Evolutionary conservation across 495 filamentous ascomycete species (phyloP).

Genomic region (Lophiostoma macrostomum): DNA sequence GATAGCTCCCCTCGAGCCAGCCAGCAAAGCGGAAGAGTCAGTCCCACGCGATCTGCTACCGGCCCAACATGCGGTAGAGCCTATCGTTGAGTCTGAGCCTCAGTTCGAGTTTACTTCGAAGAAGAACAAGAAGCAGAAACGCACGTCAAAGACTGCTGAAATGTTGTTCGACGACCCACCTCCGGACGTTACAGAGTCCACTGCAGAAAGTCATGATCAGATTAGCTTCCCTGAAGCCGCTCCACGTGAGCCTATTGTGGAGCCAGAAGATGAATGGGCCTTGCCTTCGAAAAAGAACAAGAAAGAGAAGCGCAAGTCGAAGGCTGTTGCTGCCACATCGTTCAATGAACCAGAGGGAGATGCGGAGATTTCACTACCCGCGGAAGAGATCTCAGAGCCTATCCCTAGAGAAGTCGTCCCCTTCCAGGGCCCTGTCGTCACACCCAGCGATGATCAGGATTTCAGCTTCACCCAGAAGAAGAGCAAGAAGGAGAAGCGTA

Average conservation of each 20-base stretch:
- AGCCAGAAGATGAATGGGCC: slow-evolving; percentile 13
- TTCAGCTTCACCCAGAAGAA: neutral
- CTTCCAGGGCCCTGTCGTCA: no score
- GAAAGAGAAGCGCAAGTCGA: slow-evolving; percentile 30
- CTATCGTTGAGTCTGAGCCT: neutral
- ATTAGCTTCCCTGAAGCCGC: no score
- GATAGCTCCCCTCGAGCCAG: neutral
- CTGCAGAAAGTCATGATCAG: neutral
- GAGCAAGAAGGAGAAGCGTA: slow-evolving; percentile 14
- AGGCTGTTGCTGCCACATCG: slow-evolving; percentile 1
- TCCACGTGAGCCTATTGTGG: no score
- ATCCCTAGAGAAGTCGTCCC: no score
- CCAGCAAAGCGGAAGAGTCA: no score
- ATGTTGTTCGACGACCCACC: neutral
- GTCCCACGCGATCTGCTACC: neutral
- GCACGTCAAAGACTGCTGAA: neutral
- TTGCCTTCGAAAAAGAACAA: slow-evolving; percentile 22
- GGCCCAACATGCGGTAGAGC: no score
- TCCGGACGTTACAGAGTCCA: neutral
- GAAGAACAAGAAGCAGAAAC: slow-evolving; percentile 14
- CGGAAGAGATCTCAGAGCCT: slow-evolving; percentile 4
- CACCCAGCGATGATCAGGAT: no score
- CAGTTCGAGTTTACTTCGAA: slow-evolving; percentile 4
- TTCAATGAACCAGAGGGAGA: slow-evolving; percentile 9
- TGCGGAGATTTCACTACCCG: neutral